phyloP scores from a whole-genome alignment of 768 basidiomycete genomes.

The Mycena crocata region DNA sequence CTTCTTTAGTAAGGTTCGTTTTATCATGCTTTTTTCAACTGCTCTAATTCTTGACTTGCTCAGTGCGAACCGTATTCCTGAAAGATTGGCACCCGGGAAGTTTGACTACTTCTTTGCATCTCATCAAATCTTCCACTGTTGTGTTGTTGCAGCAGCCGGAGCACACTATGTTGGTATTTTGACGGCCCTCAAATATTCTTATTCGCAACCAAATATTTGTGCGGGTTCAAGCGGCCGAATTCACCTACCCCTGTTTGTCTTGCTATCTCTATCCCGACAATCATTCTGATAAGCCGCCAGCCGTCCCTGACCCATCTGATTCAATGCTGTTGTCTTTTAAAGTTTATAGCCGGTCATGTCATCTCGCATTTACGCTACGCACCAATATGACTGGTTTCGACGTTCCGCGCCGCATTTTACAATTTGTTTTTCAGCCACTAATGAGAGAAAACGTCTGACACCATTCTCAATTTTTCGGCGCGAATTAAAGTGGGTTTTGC shows the following conservation, averaged over 20 bases:
- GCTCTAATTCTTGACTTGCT: constrained; percentile 30
- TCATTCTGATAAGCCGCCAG: constrained; percentile 17
- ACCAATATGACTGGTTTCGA: constrained; percentile 32
- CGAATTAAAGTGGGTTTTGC: constrained; percentile 3
- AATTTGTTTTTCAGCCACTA: not conserved
- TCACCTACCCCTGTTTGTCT: constrained; percentile 20
- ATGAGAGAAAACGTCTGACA: not conserved
- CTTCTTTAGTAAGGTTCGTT: constrained; percentile 85
- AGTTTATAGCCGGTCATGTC: constrained; percentile 24
- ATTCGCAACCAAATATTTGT: constrained; percentile 51
- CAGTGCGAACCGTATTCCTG: constrained; percentile 88
- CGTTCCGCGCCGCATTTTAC: not conserved
- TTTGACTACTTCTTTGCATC: constrained; percentile 86
- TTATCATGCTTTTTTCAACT: constrained; percentile 29
- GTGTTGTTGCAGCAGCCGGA: constrained; percentile 79
- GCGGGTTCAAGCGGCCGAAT: constrained; percentile 27
- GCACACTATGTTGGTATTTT: constrained; percentile 72
- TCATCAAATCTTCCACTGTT: constrained; percentile 92
- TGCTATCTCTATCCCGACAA: constrained; percentile 18
- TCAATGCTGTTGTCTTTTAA: constrained; percentile 17
- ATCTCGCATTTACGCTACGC: constrained; percentile 18
- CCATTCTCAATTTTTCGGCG: not conserved
- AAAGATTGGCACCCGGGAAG: constrained; percentile 76
- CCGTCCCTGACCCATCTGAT: constrained; percentile 2
- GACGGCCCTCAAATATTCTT: constrained; percentile 69